phyloP scores from a whole-genome alignment of 495 filamentous ascomycete genomes.

The Penicillium egyptiacum region DNA sequence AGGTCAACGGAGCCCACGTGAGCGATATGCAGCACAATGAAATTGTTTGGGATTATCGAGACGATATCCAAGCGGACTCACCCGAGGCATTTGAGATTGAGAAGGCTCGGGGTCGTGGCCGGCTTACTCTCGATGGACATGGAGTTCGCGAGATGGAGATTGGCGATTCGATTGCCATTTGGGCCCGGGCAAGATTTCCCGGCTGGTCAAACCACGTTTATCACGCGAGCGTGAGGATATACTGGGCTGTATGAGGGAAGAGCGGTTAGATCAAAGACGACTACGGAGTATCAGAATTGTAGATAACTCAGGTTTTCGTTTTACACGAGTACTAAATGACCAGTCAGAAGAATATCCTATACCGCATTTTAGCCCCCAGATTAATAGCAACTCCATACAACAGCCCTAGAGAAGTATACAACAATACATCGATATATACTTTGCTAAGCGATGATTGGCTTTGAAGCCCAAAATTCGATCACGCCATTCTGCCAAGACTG shows the following conservation, averaged over 20 bases:
- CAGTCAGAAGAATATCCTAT: neutral
- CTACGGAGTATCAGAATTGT: neutral
- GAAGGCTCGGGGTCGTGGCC: slow-evolving; percentile 48
- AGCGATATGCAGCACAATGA: slow-evolving; percentile 36
- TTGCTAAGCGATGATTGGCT: slow-evolving; percentile 8
- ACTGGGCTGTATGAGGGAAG: slow-evolving; percentile 56
- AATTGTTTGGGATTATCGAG: slow-evolving; percentile 59
- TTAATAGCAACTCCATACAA: neutral
- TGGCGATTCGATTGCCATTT: slow-evolving; percentile 66
- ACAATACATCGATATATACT: neutral
- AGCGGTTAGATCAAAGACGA: neutral
- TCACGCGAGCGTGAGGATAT: slow-evolving; percentile 57
- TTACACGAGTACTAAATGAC: neutral
- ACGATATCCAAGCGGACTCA: slow-evolving; percentile 48
- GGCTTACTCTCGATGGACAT: slow-evolving; percentile 53
- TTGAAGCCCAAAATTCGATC: slow-evolving; percentile 24
- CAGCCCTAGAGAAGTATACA: neutral
- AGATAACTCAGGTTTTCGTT: neutral
- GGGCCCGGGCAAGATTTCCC: slow-evolving; percentile 61
- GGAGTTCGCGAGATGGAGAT: slow-evolving; percentile 57
- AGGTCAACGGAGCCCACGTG: slow-evolving; percentile 50
- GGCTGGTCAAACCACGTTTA: slow-evolving; percentile 62
- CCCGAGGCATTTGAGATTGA: slow-evolving; percentile 41
- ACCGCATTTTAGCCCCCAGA: neutral
- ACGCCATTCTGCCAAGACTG: slow-evolving; percentile 47